A percentile compares a stretch with the other conserved stretches of the same genome.
Evolutionary conservation across 805 yeast genomes (phyloP).

Genomic region (Wickerhamiella australiensis): DNA sequence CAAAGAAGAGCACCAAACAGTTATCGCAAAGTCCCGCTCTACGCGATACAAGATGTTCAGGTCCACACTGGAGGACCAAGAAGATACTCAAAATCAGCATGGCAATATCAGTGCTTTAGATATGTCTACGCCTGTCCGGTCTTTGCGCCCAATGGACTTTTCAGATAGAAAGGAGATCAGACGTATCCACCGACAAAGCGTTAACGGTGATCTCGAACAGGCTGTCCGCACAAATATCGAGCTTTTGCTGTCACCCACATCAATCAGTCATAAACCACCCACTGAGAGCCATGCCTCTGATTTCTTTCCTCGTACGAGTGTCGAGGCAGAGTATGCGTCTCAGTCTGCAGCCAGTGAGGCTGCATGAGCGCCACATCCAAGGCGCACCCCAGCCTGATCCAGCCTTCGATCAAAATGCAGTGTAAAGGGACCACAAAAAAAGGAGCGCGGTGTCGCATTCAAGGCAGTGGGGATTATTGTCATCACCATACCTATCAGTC

Average conservation of each 20-base stretch:
- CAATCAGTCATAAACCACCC: no score
- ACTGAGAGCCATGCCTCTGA: not conserved
- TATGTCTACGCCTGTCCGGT: not conserved
- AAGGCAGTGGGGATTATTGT: constrained; percentile 14
- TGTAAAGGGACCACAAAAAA: constrained; percentile 22
- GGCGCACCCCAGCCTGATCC: not conserved
- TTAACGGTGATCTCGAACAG: no score
- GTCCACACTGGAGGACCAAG: constrained; percentile 1
- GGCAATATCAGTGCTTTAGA: not conserved
- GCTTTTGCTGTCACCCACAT: not conserved
- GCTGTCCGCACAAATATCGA: not conserved
- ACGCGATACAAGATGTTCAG: constrained; percentile 12
- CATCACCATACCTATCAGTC: constrained; percentile 14
- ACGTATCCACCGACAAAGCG: not conserved
- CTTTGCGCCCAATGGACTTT: not conserved
- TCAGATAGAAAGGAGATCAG: not conserved
- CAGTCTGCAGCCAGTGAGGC: not conserved
- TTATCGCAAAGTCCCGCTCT: constrained; percentile 3
- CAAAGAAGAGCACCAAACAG: not conserved
- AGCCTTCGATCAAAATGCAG: constrained; percentile 12
- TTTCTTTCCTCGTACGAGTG: not conserved
- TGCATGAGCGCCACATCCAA: constrained; percentile 2
- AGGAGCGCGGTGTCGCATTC: constrained; percentile 18
- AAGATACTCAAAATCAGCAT: not conserved
- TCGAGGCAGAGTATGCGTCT: not conserved